phyloP scores from a whole-genome alignment of 306 rosid species.

The Citrullus amarus region DNA sequence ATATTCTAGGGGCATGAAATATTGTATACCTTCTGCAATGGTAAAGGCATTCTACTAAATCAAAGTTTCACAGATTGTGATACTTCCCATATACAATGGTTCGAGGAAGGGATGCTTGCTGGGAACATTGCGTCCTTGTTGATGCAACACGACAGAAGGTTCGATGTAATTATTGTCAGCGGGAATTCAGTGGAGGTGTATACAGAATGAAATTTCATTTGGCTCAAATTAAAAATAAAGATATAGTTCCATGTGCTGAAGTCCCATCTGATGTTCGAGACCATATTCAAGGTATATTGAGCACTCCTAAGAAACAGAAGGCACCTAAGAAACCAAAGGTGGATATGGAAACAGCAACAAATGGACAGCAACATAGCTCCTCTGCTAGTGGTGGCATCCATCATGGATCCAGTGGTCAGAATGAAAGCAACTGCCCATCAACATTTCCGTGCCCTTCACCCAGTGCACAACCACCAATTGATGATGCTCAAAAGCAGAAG shows the following conservation, averaged over 20 bases:
- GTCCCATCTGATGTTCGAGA: slow-evolving; percentile 54
- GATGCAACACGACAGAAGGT: slow-evolving; percentile 63
- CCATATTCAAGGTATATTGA: slow-evolving; percentile 44
- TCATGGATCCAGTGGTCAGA: slow-evolving; percentile 42
- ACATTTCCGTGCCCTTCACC: slow-evolving; percentile 34
- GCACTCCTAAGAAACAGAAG: slow-evolving; percentile 53
- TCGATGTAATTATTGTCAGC: slow-evolving; percentile 53
- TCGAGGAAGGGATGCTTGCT: slow-evolving; percentile 73
- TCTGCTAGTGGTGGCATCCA: slow-evolving; percentile 50
- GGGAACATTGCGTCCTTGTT: slow-evolving; percentile 62
- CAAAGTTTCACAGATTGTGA: slow-evolving; percentile 7
- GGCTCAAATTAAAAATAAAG: slow-evolving; percentile 73
- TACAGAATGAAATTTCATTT: slow-evolving; percentile 82
- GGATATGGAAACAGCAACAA: slow-evolving; percentile 28
- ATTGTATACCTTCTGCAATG: neutral
- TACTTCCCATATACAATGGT: slow-evolving; percentile 38
- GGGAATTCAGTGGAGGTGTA: slow-evolving; percentile 73
- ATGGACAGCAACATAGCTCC: slow-evolving; percentile 44
- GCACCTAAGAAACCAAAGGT: slow-evolving; percentile 41
- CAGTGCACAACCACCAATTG: slow-evolving; percentile 28
- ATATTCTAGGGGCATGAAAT: neutral
- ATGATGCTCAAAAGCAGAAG: slow-evolving; percentile 35
- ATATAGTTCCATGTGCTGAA: slow-evolving; percentile 51
- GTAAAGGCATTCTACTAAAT: neutral
- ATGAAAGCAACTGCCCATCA: slow-evolving; percentile 43